Evolutionary conservation across 2,329 filamentous ascomycete genomes (phyloP), one percentile per base, ranked within the genome.

Genomic region (Paecilomyces niveus): DNA sequence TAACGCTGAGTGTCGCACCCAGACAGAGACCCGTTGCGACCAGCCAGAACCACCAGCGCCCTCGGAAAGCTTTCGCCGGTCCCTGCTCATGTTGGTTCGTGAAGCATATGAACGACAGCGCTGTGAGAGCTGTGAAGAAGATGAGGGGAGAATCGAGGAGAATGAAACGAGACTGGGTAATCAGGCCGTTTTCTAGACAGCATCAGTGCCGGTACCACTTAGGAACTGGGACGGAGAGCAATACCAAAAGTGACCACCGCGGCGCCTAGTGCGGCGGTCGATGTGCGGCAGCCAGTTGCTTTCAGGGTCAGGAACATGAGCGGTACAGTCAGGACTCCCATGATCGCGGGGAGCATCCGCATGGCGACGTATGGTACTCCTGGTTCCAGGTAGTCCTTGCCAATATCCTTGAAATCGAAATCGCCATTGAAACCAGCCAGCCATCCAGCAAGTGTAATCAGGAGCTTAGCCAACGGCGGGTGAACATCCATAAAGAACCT

Each of bases 401-500:
- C 94, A 76, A 99, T 99, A 67, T 99, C 92, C 81, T 97, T 99
- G 82, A 99, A 99, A 75, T 97, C 94, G 73, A 99, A 99, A 63
- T 91, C 83, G 64, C 94, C 94, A 71, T 97, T 85, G 74, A 97
- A 99, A 57, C 94, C 94, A 68, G 92, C 94, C 63, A 97, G 77
- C 87, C 89, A 99, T 67, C 93, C 94, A 63, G 92, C 92, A 61
- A 99, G 85, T 56, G 94, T 96, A 69, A 99, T 93, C 66, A 99
- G 86, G 72, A 99, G 85, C 81, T 99, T 99, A 65, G 94, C 94
- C 61, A 99, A 83, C 53, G 94, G 94, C 32, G 94, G 94, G 73
- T 99, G 94, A n/a, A 99, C 94, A 73, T 99, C 94, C 94, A 99
- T 99, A 77, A 99, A 99, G 84, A 99, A 99, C 74, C 84, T 89